Percentiles rank a stretch among this genome's conserved stretches.
These are phyloP conservation scores for Knoxia roxburghii DNA, from an alignment of 257 asterid species.

Conservation along the genomic window DNA sequence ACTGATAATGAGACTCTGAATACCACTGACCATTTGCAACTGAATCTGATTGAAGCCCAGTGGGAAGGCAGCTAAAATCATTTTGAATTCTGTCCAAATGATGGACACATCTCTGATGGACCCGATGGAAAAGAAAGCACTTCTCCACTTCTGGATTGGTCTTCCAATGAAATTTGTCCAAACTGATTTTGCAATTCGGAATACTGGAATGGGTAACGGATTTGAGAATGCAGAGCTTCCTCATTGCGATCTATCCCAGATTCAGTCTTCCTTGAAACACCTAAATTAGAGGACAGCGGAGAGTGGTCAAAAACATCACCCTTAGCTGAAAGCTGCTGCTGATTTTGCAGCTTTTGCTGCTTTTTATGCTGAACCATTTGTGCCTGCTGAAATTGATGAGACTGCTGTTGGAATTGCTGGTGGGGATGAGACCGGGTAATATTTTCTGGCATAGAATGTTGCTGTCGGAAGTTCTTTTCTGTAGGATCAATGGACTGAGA, in stretches of 20 bases:
- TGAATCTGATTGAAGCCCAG: conserved; percentile 44
- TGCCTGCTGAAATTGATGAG: conserved; percentile 61
- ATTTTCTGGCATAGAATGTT: conserved; percentile 42
- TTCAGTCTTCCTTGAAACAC: conserved; percentile 47
- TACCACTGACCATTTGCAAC: conserved; percentile 48
- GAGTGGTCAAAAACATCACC: conserved; percentile 49
- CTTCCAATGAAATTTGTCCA: conserved; percentile 42
- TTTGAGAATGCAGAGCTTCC: conserved; percentile 50
- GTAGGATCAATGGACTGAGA: conserved; percentile 46
- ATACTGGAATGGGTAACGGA: conserved; percentile 49
- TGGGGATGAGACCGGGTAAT: conserved; percentile 46
- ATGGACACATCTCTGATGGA: conserved; percentile 38
- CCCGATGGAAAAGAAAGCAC: conserved; percentile 39
- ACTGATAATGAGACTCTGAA: conserved; percentile 54
- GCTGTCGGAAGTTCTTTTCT: conserved; percentile 55
- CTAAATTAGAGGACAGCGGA: conserved; percentile 46
- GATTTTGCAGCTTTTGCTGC: conserved; percentile 56
- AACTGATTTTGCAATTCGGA: conserved; percentile 58
- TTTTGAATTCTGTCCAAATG: conserved; percentile 47
- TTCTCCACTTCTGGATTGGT: conserved; percentile 50
- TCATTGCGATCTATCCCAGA: conserved; percentile 41
- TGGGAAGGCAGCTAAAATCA: conserved; percentile 47
- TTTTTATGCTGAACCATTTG: conserved; percentile 50
- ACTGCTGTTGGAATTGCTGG: conserved; percentile 47
- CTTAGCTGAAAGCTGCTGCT: conserved; percentile 48